A percentile compares a stretch with the other conserved stretches of the same genome.
phyloP scores from a whole-genome alignment of 2,329 filamentous ascomycete genomes.

The Cladosporium sp. region DNA sequence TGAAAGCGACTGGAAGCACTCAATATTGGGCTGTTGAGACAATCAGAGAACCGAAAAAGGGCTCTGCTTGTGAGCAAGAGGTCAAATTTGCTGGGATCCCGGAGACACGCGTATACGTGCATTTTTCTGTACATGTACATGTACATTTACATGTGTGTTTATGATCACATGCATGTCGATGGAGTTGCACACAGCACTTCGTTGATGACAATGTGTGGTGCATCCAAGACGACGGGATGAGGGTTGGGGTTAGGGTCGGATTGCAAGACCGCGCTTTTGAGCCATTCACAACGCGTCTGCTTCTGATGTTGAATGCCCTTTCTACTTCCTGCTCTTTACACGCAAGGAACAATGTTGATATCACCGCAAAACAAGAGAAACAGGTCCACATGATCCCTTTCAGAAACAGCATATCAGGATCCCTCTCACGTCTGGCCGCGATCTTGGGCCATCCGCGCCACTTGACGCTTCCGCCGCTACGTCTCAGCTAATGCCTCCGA shows the following conservation, averaged over 20 bases:
- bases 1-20: too few relatives aligned
- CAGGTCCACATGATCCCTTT: background rate
- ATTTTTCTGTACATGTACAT: too few relatives aligned
- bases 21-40: too few relatives aligned
- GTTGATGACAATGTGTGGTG: too few relatives aligned
- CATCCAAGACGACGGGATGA: too few relatives aligned
- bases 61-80: too few relatives aligned
- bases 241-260: too few relatives aligned
- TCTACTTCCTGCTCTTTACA: background rate
- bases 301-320: background rate
- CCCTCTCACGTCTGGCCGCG: background rate
- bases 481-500: background rate
- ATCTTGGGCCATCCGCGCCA: background rate
- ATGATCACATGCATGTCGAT: too few relatives aligned
- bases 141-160: too few relatives aligned
- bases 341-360: background rate
- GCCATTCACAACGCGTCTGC: background rate
- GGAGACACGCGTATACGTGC: too few relatives aligned
- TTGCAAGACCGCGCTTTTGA: background rate
- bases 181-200: background rate
- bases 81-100: too few relatives aligned
- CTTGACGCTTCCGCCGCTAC: background rate
- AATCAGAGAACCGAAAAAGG: too few relatives aligned
- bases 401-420: background rate
- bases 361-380: background rate